Base-by-base conservation (phyloP, 1,139 yeast genomes). In the Pichia sp. region DNA sequence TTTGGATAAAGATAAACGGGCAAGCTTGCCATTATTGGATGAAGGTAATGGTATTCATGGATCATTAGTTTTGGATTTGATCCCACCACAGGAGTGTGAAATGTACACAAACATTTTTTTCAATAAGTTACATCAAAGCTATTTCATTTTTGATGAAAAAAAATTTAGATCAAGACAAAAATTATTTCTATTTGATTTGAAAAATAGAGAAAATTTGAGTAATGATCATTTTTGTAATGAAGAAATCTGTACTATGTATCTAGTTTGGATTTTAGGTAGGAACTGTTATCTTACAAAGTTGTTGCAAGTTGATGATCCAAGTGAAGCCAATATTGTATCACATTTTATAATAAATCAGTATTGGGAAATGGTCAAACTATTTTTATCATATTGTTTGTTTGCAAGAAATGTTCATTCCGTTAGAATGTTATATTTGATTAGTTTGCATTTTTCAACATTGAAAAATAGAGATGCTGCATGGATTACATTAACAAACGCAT, bases 401-500 rank as follows among this genome's bases (percentile, higher is more conserved):
- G 66, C 69, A 5, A 71, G 73, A 0, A 59, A 68, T 3, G 48
- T 68, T 5, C 63, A 63, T 42, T 69, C 74, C 0, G 67, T 73
- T 19, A 62, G 70, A 34, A 63, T 70, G 44, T 53, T 71, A 5
- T 64, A 66, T 44, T 55, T 72, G 13, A 59, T 71, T 38, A 65
- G 73, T 0, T 55, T 67, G 9, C 68, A 70, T 56, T 58, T 70
- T 44, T 68, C 68, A 50, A 62, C 71, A 14, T 62, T 61, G 41
- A 68, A 64, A 56, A 69, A 68, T 48, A 62, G 73, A 46, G 75
- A 73, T 49, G 65, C 69, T 10, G 65, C 71, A 2, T 73, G 73
- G 69, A 65, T 70, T 39, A 50, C 72, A 36, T 53, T 68, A 25
- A 70, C 71, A 13, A 53, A 69, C 9, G 72, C 72, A 3, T 39